Percentiles rank a stretch among this genome's conserved stretches.
Evolutionary conservation across 1,284 basidiomycete species (phyloP).

Genomic region (Uromyces viciae-fabae): DNA sequence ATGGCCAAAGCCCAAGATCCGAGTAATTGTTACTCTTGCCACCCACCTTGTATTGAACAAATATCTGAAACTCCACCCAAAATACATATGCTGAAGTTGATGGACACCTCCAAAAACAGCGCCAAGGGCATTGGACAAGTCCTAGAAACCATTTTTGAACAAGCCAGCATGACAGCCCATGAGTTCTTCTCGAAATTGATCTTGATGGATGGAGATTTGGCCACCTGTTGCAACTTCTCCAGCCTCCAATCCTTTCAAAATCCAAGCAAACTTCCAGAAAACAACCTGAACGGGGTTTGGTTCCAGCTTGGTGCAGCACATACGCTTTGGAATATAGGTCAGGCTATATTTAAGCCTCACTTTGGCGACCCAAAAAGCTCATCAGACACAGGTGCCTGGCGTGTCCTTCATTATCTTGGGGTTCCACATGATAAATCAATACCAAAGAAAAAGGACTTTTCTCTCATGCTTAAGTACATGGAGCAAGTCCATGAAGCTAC

Average conservation of each 20-base stretch:
- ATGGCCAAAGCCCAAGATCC: background rate
- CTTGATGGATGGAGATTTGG: background rate
- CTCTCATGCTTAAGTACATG: background rate
- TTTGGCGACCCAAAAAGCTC: background rate
- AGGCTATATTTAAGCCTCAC: background rate
- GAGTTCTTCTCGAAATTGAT: background rate
- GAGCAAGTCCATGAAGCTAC: background rate
- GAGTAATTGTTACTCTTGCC: too few species aligned
- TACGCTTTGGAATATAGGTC: conserved; percentile 1
- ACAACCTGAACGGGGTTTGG: background rate
- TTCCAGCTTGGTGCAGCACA: background rate
- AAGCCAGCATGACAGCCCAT: background rate
- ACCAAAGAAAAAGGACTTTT: conserved; percentile 11
- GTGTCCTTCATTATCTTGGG: background rate
- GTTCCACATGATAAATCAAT: background rate
- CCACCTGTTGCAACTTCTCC: background rate
- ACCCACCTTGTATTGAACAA: background rate
- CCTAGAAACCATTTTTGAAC: background rate
- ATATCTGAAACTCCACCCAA: background rate
- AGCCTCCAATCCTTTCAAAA: background rate
- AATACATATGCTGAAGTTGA: background rate
- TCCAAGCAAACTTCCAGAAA: background rate
- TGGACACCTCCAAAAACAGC: background rate
- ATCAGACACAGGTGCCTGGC: conserved; percentile 1
- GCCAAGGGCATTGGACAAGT: background rate